phyloP scores from a whole-genome alignment of 345 rosid genomes.

The Citrus cavaleriei region DNA sequence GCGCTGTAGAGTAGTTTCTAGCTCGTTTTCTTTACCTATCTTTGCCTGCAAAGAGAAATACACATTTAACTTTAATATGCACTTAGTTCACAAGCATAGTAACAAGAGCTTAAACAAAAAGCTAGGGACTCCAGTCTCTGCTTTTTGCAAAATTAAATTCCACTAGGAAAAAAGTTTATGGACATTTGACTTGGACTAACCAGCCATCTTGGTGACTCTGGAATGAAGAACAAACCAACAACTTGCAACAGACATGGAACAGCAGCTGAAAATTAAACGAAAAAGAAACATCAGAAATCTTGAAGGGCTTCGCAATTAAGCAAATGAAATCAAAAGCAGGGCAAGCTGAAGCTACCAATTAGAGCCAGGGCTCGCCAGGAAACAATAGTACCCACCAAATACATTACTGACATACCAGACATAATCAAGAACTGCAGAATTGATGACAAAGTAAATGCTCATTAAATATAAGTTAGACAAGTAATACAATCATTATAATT shows the following conservation, averaged over 20 bases:
- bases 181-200: conserved; percentile 20
- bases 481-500: too few species aligned
- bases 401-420: conserved; percentile 9
- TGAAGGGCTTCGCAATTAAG: background rate
- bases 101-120: background rate
- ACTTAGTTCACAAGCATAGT: background rate
- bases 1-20: conserved; percentile 34
- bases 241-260: conserved; percentile 30
- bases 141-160: background rate
- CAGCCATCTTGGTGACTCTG: conserved; percentile 61
- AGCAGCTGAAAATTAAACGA: conserved; percentile 21
- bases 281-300: background rate
- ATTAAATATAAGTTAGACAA: background rate
- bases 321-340: background rate
- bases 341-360: conserved; percentile 12
- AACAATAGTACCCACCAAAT: conserved; percentile 19
- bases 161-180: background rate
- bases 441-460: background rate
- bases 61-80: background rate
- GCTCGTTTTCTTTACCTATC: conserved; percentile 34
- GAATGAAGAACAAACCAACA: conserved; percentile 24
- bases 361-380: conserved; percentile 22
- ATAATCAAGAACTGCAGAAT: conserved; percentile 8
- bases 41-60: conserved; percentile 33
- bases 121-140: background rate